A percentile compares a stretch with the other conserved stretches of the same genome.
Evolutionary conservation across 441 rosid genomes (phyloP).

Genomic region (Breynia disticha): DNA sequence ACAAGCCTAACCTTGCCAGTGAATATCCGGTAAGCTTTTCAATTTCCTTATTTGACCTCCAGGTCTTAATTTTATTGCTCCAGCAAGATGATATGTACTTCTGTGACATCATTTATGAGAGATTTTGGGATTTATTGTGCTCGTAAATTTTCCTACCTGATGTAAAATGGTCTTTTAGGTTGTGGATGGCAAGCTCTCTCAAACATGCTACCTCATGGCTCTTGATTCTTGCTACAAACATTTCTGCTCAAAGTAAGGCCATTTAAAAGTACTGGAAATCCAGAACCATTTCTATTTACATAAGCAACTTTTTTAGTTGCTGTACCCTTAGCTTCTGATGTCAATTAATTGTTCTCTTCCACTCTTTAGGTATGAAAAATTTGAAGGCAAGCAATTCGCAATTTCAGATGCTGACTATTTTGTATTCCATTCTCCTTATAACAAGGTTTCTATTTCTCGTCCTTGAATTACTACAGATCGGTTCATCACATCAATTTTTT

Average conservation of each 20-base stretch:
- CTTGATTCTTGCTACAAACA: slow-evolving; percentile 83
- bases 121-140: neutral
- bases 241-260: slow-evolving; percentile 68
- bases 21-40: slow-evolving; percentile 81
- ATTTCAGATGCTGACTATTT: slow-evolving; percentile 64
- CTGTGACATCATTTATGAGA: no score
- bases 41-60: neutral
- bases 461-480: neutral
- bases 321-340: neutral
- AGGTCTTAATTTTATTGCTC: neutral
- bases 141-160: neutral
- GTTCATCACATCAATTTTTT: slow-evolving; percentile 4
- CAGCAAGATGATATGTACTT: neutral
- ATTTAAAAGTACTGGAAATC: slow-evolving; percentile 1
- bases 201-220: slow-evolving; percentile 98
- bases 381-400: slow-evolving; percentile 72
- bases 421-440: slow-evolving; percentile 95
- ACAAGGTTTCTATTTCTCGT: slow-evolving; percentile 48
- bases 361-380: slow-evolving; percentile 63
- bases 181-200: slow-evolving; percentile 98
- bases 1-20: slow-evolving; percentile 97
- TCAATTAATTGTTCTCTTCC: slow-evolving; percentile 12
- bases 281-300: slow-evolving; percentile 8
- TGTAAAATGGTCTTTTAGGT: slow-evolving; percentile 42
- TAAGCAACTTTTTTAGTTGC: neutral